Conservation (phyloP, 768 basidiomycete species). For the Auriscalpium vulgare region DNA sequence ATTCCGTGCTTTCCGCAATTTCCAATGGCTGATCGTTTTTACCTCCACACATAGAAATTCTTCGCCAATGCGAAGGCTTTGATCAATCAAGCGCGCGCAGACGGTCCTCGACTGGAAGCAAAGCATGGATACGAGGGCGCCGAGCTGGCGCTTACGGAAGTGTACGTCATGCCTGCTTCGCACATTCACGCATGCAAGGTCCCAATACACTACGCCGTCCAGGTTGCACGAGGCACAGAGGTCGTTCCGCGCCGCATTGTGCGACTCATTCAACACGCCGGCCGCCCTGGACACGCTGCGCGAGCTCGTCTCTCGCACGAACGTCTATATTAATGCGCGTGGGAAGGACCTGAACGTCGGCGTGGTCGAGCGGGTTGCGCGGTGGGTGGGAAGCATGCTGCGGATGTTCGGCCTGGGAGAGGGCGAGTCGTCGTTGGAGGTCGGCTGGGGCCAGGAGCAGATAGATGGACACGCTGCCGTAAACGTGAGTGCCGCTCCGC, state of each 20-base stretch:
- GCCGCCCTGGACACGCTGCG: constrained; percentile 67
- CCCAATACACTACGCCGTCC: neutral
- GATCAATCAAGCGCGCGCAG: constrained; percentile 45
- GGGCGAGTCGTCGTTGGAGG: constrained; percentile 44
- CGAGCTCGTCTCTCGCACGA: constrained; percentile 77
- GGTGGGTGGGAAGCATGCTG: constrained; percentile 68
- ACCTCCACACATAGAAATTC: constrained; percentile 77
- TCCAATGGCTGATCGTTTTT: neutral
- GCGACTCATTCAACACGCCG: constrained; percentile 97
- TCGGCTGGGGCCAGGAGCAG: constrained; percentile 82
- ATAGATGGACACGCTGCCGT: constrained; percentile 33
- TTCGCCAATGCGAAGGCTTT: constrained; percentile 85
- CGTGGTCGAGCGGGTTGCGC: constrained; percentile 54
- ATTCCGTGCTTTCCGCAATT: constrained; percentile 3
- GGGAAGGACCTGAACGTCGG: constrained; percentile 51
- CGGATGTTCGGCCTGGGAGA: constrained; percentile 76
- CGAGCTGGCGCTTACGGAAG: constrained; percentile 62
- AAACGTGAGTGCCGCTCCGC: constrained; percentile 37
- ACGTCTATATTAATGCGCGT: constrained; percentile 76
- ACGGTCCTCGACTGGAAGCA: constrained; percentile 45
- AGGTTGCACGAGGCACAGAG: constrained; percentile 72
- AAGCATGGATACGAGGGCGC: constrained; percentile 54
- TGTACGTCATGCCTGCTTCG: constrained; percentile 34
- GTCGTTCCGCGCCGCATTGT: constrained; percentile 78
- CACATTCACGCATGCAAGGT: constrained; percentile 8